phyloP scores from a whole-genome alignment of 202 grass and related monocot genomes.

The Carex arenaria region DNA sequence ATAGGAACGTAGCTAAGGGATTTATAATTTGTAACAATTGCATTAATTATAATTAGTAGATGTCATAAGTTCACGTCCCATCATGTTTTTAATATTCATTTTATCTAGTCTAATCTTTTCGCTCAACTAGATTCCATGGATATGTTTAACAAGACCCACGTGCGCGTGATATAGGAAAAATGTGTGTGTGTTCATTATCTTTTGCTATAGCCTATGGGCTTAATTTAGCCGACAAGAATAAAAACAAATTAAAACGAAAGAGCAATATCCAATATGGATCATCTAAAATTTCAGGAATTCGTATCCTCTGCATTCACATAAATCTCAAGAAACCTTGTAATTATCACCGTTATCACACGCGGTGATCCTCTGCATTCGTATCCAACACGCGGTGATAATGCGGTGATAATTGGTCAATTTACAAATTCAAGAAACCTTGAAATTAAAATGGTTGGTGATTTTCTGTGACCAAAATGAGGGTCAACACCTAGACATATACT shows the following conservation, averaged over 20 bases:
- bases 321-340: too few relatives aligned
- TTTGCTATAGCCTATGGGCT: too few relatives aligned
- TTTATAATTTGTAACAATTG: neutral
- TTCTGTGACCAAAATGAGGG: too few relatives aligned
- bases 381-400: too few relatives aligned
- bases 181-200: neutral
- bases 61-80: neutral
- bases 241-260: neutral
- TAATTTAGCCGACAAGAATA: too few relatives aligned
- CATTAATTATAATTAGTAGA: neutral
- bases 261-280: neutral
- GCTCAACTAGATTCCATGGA: neutral
- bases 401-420: too few relatives aligned
- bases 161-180: neutral
- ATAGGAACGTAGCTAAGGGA: neutral
- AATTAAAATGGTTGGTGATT: too few relatives aligned
- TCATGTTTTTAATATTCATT: conserved; percentile 5
- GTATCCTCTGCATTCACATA: too few relatives aligned
- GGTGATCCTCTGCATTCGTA: too few relatives aligned
- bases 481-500: too few relatives aligned
- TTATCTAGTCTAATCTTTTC: neutral
- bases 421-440: too few relatives aligned
- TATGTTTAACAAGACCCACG: neutral
- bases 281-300: neutral
- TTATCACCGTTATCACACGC: too few relatives aligned